Evolutionary conservation across 75 land plant genomes (phyloP).

Genomic region (Cupressus sempervirens): DNA sequence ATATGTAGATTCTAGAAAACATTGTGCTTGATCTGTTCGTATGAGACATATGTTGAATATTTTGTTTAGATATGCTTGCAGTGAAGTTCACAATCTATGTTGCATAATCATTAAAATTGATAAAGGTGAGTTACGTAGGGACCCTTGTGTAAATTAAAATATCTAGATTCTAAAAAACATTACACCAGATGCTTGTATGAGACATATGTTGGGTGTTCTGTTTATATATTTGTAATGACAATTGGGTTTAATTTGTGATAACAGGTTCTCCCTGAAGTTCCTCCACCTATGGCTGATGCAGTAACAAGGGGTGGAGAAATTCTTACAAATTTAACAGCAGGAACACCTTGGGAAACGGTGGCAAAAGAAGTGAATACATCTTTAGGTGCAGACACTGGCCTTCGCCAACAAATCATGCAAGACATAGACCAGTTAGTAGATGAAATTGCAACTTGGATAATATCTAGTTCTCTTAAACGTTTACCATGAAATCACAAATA

Average conservation of each 20-base stretch:
- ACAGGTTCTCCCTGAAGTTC: conserved; percentile 91
- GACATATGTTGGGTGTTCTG: background rate
- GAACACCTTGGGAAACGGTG: conserved; percentile 87
- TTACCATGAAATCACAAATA: background rate
- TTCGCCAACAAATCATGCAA: conserved; percentile 52
- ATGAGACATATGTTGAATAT: background rate
- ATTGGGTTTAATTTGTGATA: conserved; percentile 6
- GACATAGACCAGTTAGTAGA: conserved; percentile 71
- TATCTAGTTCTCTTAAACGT: conserved; percentile 16
- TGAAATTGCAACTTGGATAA: conserved; percentile 69
- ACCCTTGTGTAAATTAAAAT: background rate
- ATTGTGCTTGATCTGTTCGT: background rate
- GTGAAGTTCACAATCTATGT: background rate
- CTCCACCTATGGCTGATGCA: conserved; percentile 80
- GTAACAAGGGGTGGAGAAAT: conserved; percentile 82
- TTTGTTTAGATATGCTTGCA: background rate
- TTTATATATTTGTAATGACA: background rate
- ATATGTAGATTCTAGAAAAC: background rate
- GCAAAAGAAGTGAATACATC: conserved; percentile 79
- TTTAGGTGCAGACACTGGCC: conserved; percentile 57
- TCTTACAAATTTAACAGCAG: conserved; percentile 65
- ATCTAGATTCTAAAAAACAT: background rate
- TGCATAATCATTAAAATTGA: background rate
- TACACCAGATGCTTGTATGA: background rate
- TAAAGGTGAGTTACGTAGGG: background rate